phyloP scores from a whole-genome alignment of 1,284 basidiomycete species.

The Leccinum insigne region DNA sequence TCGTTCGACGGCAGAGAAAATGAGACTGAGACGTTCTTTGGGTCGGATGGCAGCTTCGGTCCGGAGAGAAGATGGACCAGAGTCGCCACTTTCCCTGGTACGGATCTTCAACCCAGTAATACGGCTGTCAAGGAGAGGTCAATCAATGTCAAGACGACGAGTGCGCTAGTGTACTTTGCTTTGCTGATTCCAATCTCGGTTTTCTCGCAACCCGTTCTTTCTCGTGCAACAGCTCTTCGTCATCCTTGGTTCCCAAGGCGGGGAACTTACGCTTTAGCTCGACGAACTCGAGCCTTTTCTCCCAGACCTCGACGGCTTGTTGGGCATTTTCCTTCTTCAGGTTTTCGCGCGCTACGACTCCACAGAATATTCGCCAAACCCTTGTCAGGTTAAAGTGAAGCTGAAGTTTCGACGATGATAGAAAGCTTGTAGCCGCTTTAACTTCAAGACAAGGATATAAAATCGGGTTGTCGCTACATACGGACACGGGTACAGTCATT shows the following conservation, averaged over 20 bases:
- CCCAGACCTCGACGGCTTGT: conserved; percentile 73
- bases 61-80: conserved; percentile 42
- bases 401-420: not conserved
- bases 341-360: conserved; percentile 62
- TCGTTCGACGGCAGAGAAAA: conserved; percentile 69
- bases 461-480: not conserved
- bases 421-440: not conserved
- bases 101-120: conserved; percentile 26
- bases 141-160: no score
- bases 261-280: conserved; percentile 84
- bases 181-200: conserved; percentile 38
- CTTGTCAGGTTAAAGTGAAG: not conserved
- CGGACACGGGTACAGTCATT: not conserved
- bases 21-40: conserved; percentile 62
- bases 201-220: conserved; percentile 69
- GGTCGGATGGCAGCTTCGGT: conserved; percentile 56
- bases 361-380: not conserved
- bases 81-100: conserved; percentile 42
- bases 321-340: conserved; percentile 67
- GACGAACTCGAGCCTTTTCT: conserved; percentile 74
- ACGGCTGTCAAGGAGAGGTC: no score
- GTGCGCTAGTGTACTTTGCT: conserved; percentile 32
- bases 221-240: conserved; percentile 84
- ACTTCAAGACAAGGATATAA: not conserved
- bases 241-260: conserved; percentile 64